These are phyloP conservation scores for Phlyctochytrium bullatum DNA, from an alignment of 192 early-diverging fungal species.

Conservation along the genomic window DNA sequence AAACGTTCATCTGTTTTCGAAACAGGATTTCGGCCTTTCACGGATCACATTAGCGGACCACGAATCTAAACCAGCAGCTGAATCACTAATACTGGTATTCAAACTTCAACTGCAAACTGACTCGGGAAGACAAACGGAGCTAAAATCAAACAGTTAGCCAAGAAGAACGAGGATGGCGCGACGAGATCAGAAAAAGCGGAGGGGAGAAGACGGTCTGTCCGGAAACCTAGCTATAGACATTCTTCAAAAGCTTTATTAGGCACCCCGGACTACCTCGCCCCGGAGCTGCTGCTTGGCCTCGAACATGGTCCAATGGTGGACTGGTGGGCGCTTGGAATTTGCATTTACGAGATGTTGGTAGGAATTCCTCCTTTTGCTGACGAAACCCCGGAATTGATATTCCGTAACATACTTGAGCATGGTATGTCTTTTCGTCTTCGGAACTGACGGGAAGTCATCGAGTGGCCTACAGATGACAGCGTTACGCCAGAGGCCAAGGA, in stretches of 20 bases:
- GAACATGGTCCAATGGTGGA: conserved; percentile 85
- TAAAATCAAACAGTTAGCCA: background rate
- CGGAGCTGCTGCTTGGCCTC: conserved; percentile 85
- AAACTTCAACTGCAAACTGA: too few relatives aligned
- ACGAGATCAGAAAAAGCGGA: conserved; percentile 83
- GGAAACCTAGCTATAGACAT: background rate
- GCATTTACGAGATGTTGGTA: conserved; percentile 84
- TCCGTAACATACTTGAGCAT: conserved; percentile 81
- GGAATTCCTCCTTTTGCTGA: conserved; percentile 92
- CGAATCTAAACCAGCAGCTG: background rate
- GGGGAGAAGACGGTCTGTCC: conserved; percentile 48
- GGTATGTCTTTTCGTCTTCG: conserved; percentile 42
- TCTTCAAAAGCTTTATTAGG: conserved; percentile 51
- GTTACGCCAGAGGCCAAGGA: conserved; percentile 66
- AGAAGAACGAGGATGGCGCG: conserved; percentile 76
- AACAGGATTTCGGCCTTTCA: background rate
- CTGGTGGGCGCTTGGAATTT: conserved; percentile 95
- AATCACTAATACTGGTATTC: too few relatives aligned
- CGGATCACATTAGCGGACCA: background rate
- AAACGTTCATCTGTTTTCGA: conserved; percentile 23
- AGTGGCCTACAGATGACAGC: conserved; percentile 58
- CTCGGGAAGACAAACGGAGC: too few relatives aligned
- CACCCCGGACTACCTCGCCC: conserved; percentile 94
- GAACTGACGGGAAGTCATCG: conserved; percentile 33
- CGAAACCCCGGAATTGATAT: conserved; percentile 80